A percentile compares a stretch with the other conserved stretches of the same genome.
phyloP scores from a whole-genome alignment of 2,329 filamentous ascomycete genomes.

The Colletotrichum sp. region DNA sequence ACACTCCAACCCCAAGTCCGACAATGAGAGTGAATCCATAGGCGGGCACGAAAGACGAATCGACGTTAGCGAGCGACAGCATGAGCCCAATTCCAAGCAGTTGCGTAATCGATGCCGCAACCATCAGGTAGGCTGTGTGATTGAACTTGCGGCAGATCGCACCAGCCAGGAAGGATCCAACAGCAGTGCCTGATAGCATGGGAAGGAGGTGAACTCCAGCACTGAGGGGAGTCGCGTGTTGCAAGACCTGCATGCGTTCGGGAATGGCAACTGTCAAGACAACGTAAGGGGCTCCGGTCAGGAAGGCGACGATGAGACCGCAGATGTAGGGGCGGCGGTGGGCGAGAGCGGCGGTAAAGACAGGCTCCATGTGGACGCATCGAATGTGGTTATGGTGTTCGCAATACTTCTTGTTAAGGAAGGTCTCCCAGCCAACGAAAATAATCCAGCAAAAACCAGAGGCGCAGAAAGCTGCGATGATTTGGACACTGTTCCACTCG shows the following conservation, averaged over 20 bases:
- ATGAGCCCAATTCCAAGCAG: conserved; percentile 58
- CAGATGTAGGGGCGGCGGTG: conserved; percentile 54
- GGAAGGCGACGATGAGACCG: conserved; percentile 56
- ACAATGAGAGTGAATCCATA: conserved; percentile 63
- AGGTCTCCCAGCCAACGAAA: conserved; percentile 56
- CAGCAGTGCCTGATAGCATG: conserved; percentile 60
- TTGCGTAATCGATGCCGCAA: conserved; percentile 56
- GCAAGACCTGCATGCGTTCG: conserved; percentile 65
- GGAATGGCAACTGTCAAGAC: conserved; percentile 63
- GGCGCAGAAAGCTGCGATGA: conserved; percentile 53
- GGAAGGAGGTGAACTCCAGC: conserved; percentile 64
- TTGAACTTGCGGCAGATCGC: conserved; percentile 59
- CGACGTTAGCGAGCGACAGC: conserved; percentile 41
- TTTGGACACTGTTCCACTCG: conserved; percentile 56
- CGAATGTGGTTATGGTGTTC: not conserved
- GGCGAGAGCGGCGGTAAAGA: conserved; percentile 59
- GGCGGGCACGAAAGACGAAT: conserved; percentile 41
- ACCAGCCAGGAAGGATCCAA: conserved; percentile 62
- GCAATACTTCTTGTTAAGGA: conserved; percentile 28
- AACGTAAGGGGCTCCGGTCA: conserved; percentile 64
- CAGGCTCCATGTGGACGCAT: conserved; percentile 48
- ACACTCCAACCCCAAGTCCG: conserved; percentile 64
- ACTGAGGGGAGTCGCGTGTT: conserved; percentile 55
- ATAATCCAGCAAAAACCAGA: conserved; percentile 52
- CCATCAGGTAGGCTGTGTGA: conserved; percentile 55